phyloP scores from a whole-genome alignment of 352 stramenopile species.

The Peronosclerospora sorghi region DNA sequence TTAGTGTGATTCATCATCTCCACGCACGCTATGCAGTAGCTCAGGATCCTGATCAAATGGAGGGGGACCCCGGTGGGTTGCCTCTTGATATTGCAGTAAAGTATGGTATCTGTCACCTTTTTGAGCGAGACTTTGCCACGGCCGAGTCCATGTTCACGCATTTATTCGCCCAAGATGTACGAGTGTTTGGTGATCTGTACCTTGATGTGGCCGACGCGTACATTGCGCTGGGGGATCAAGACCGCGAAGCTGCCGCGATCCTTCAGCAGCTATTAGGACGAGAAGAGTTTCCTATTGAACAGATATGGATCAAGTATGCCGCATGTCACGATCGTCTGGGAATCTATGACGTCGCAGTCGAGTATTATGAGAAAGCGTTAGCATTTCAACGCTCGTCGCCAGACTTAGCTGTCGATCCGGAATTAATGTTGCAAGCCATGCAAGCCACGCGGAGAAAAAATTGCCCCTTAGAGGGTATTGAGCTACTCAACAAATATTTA shows the following conservation, averaged over 20 bases:
- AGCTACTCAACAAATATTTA: slow-evolving; percentile 43
- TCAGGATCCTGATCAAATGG: slow-evolving; percentile 45
- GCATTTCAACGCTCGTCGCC: slow-evolving; percentile 35
- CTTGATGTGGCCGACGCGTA: slow-evolving; percentile 78
- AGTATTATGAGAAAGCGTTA: slow-evolving; percentile 73
- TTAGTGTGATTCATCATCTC: slow-evolving; percentile 68
- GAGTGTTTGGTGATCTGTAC: slow-evolving; percentile 72
- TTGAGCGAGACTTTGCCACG: no score
- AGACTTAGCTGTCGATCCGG: slow-evolving; percentile 39
- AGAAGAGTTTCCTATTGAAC: no score
- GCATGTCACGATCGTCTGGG: slow-evolving; percentile 58
- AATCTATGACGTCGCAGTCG: slow-evolving; percentile 53
- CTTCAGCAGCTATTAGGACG: slow-evolving; percentile 45
- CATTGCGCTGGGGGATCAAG: no score
- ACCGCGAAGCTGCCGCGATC: slow-evolving; percentile 54
- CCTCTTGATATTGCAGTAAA: slow-evolving; percentile 81
- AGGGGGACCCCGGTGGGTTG: slow-evolving; percentile 51
- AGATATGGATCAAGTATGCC: no score
- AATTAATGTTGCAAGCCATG: slow-evolving; percentile 63
- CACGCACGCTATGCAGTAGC: slow-evolving; percentile 52
- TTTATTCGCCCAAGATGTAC: no score
- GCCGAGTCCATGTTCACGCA: no score
- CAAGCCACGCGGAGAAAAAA: slow-evolving; percentile 41
- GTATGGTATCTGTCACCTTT: no score
- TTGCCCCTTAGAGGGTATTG: slow-evolving; percentile 40